Conservation (phyloP, 2,329 filamentous ascomycete genomes). For the Podosphaera fusca region DNA sequence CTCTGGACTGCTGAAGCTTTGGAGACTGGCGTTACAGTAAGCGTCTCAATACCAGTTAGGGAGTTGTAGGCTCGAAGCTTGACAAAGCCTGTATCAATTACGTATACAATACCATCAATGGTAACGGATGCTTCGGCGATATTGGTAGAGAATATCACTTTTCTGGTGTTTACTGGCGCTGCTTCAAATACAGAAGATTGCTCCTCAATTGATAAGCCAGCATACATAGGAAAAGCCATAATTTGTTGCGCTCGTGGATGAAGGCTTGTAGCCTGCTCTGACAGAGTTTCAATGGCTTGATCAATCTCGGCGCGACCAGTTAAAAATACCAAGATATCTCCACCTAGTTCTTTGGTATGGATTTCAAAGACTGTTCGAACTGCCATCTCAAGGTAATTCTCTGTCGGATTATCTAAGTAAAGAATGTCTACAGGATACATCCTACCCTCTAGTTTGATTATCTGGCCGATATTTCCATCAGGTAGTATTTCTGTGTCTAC, state of each 20-base stretch:
- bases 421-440: slow-evolving; percentile 76
- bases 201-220: slow-evolving; percentile 69
- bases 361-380: slow-evolving; percentile 73
- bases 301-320: slow-evolving; percentile 91
- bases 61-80: slow-evolving; percentile 78
- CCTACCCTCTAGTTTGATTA: slow-evolving; percentile 69
- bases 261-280: slow-evolving; percentile 44
- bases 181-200: slow-evolving; percentile 91
- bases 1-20: slow-evolving; percentile 85
- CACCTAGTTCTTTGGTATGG: slow-evolving; percentile 54
- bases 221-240: slow-evolving; percentile 60
- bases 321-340: slow-evolving; percentile 77
- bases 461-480: slow-evolving; percentile 28
- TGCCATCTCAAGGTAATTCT: slow-evolving; percentile 70
- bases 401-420: slow-evolving; percentile 53
- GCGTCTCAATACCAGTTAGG: slow-evolving; percentile 60
- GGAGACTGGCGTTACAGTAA: slow-evolving; percentile 63
- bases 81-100: slow-evolving; percentile 76
- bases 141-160: slow-evolving; percentile 84
- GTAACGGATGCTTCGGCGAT: slow-evolving; percentile 93
- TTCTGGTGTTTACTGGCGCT: slow-evolving; percentile 57
- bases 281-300: slow-evolving; percentile 51
- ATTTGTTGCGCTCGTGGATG: slow-evolving; percentile 34
- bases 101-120: slow-evolving; percentile 75
- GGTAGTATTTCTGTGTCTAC: slow-evolving; percentile 4